Evolutionary conservation across 23 red algal species (phyloP).

Genomic region (Gracilariopsis chorda): DNA sequence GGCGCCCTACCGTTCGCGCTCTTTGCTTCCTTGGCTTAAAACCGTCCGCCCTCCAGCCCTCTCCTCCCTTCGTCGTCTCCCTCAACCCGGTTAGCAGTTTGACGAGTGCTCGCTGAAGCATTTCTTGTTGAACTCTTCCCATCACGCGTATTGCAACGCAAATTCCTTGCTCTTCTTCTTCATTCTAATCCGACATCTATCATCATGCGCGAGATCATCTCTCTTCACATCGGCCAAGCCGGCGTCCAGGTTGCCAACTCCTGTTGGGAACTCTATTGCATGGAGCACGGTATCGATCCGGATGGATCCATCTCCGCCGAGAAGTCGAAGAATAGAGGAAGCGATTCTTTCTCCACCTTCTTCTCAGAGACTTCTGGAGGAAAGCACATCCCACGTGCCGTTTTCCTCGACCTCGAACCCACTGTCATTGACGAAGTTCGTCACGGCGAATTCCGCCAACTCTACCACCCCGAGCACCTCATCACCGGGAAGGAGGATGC

Average conservation of each 20-base stretch:
- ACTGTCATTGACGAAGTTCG: constrained; percentile 99
- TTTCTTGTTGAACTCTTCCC: constrained; percentile 63
- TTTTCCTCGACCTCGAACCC: constrained; percentile 98
- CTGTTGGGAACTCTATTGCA: constrained; percentile 99
- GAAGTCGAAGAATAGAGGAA: constrained; percentile 44
- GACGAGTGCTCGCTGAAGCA: constrained; percentile 65
- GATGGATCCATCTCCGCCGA: constrained; percentile 70
- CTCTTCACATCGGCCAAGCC: constrained; percentile 97
- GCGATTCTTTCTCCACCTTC: constrained; percentile 90
- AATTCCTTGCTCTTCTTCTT: background rate
- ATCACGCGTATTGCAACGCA: background rate
- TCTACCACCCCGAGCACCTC: constrained; percentile 97
- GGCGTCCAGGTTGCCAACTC: constrained; percentile 98
- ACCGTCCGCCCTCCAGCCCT: background rate
- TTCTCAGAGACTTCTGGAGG: constrained; percentile 89
- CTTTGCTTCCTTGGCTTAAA: background rate
- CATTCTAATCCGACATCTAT: background rate
- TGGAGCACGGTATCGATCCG: constrained; percentile 91
- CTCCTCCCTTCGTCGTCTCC: background rate
- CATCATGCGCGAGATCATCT: constrained; percentile 98
- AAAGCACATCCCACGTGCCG: constrained; percentile 89
- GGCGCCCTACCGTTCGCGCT: background rate
- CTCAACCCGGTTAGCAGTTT: constrained; percentile 3
- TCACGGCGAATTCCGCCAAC: constrained; percentile 73
- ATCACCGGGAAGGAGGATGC: constrained; percentile 98